A percentile compares a stretch with the other conserved stretches of the same genome.
Evolutionary conservation across 2,329 filamentous ascomycete species (phyloP).

Genomic region (Alternaria conjuncta): DNA sequence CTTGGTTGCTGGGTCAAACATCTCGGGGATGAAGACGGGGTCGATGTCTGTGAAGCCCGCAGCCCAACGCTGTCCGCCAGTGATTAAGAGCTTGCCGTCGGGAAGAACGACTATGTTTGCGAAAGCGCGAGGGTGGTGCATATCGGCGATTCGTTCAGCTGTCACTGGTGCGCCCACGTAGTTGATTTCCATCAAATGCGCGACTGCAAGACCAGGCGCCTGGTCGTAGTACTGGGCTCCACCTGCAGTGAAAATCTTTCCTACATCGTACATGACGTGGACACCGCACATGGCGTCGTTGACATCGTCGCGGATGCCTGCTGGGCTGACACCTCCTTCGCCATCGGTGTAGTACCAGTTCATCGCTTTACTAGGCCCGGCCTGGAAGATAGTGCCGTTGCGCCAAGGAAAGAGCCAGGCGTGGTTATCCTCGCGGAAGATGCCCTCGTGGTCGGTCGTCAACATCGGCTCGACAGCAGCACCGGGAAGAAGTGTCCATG

Average conservation of each 20-base stretch:
- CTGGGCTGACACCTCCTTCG: conserved; percentile 49
- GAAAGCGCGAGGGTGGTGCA: conserved; percentile 22
- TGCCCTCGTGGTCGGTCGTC: conserved; percentile 23
- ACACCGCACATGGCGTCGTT: conserved; percentile 52
- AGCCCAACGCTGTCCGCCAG: conserved; percentile 25
- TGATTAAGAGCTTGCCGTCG: conserved; percentile 31
- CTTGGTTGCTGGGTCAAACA: conserved; percentile 27
- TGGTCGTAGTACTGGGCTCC: conserved; percentile 21
- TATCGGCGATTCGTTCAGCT: conserved; percentile 18
- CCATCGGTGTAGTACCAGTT: conserved; percentile 61
- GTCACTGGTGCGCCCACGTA: conserved; percentile 17
- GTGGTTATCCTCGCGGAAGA: conserved; percentile 27
- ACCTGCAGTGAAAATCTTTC: conserved; percentile 48
- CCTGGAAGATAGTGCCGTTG: conserved; percentile 55
- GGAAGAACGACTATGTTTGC: conserved; percentile 30
- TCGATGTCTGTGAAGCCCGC: conserved; percentile 21
- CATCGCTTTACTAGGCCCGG: conserved; percentile 59
- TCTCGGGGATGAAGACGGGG: conserved; percentile 22
- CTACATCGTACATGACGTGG: conserved; percentile 53
- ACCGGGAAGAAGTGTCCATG: conserved; percentile 23
- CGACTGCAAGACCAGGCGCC: conserved; percentile 12
- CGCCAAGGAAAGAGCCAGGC: conserved; percentile 28
- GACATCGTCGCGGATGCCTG: conserved; percentile 53
- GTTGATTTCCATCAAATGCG: conserved; percentile 26
- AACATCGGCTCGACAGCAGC: conserved; percentile 24